phyloP scores from a whole-genome alignment of 2,329 filamentous ascomycete species.

The Pestalotiopsis sp. region DNA sequence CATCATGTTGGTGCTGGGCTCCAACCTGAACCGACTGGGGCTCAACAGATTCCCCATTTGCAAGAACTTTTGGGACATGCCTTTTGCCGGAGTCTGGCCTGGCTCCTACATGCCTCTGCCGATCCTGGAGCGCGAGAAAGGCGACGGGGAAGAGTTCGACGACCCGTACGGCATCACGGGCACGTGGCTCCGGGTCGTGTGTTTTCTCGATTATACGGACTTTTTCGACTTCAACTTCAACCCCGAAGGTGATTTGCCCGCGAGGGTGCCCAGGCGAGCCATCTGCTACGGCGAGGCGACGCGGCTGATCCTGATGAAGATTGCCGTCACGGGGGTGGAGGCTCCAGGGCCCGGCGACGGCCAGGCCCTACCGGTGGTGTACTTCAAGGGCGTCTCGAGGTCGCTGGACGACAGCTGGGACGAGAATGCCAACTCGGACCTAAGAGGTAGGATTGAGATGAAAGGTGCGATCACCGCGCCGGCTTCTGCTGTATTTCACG shows the following conservation, averaged over 20 bases:
- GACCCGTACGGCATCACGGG: conserved; percentile 76
- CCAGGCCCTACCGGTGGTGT: conserved; percentile 63
- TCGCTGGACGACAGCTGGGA: conserved; percentile 68
- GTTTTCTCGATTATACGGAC: conserved; percentile 69
- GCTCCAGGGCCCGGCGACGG: conserved; percentile 60
- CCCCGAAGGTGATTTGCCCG: conserved; percentile 40
- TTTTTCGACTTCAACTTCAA: conserved; percentile 74
- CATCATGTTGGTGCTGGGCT: conserved; percentile 68
- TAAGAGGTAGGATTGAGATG: conserved; percentile 54
- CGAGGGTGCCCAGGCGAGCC: conserved; percentile 49
- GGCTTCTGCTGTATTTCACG: neutral
- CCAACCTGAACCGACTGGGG: conserved; percentile 59
- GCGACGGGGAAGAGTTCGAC: conserved; percentile 44
- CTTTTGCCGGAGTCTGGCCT: conserved; percentile 59
- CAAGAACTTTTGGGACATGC: conserved; percentile 53
- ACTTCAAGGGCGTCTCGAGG: conserved; percentile 66
- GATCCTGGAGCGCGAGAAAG: conserved; percentile 32
- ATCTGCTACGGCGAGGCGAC: conserved; percentile 68
- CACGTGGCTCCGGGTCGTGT: conserved; percentile 67
- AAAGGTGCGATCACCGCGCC: conserved; percentile 27
- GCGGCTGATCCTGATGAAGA: conserved; percentile 69
- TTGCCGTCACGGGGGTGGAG: conserved; percentile 64
- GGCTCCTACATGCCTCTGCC: conserved; percentile 47
- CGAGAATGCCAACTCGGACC: conserved; percentile 67
- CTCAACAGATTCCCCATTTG: conserved; percentile 48